phyloP scores from a whole-genome alignment of 805 yeast species.

The Tetrapisispora arboricola region DNA sequence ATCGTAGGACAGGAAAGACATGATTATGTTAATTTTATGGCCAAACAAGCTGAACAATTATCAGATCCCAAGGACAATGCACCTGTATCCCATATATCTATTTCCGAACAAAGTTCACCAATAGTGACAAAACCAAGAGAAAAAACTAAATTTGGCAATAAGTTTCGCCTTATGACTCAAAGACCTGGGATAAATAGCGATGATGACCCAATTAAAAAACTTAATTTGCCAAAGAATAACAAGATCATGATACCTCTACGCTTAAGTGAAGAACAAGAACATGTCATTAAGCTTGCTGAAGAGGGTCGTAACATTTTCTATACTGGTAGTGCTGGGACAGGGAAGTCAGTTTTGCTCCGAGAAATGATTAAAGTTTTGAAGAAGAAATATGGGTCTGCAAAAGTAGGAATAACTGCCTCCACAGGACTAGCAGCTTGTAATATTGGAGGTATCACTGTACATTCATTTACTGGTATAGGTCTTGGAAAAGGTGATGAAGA shows the following conservation, averaged over 20 bases:
- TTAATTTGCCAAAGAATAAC: constrained; percentile 14
- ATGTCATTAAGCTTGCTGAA: constrained; percentile 54
- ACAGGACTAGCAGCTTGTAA: constrained; percentile 80
- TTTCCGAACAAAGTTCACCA: background rate
- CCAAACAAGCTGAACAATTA: background rate
- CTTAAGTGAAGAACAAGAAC: constrained; percentile 52
- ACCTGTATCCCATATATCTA: background rate
- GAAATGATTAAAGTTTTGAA: constrained; percentile 47
- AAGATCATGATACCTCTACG: constrained; percentile 25
- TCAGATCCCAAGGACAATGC: background rate
- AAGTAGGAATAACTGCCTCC: constrained; percentile 72
- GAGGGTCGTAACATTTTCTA: constrained; percentile 67
- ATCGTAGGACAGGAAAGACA: background rate
- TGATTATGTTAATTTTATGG: background rate
- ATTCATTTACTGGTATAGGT: constrained; percentile 72
- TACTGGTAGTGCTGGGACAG: constrained; percentile 98
- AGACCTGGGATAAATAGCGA: constrained; percentile 12
- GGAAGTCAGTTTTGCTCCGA: constrained; percentile 79
- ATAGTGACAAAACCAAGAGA: background rate
- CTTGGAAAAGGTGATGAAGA: constrained; percentile 47
- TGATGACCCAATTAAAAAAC: constrained; percentile 7
- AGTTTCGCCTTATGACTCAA: constrained; percentile 27
- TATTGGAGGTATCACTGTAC: constrained; percentile 69
- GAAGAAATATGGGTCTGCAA: constrained; percentile 34
- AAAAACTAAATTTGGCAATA: constrained; percentile 14